Base-by-base conservation (phyloP, 805 yeast genomes). In the Metschnikowia arizonensis region DNA sequence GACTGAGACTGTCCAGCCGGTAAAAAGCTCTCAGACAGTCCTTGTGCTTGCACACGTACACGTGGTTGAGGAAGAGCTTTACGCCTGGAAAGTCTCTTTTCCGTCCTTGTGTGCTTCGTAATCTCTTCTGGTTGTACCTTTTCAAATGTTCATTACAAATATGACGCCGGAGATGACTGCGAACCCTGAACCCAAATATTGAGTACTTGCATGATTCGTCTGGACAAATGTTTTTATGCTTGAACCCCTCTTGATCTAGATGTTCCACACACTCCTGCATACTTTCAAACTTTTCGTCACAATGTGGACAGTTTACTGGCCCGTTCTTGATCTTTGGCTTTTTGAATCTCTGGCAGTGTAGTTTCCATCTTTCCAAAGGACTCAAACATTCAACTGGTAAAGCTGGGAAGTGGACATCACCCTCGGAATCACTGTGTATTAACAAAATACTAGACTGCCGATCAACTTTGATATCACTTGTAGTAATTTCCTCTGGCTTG, bases 1-100 rank as follows among this genome's bases (percentile, higher is more conserved):
- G 44, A 43, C 30, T 44, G 18, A 50, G 37, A 29, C 52, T 44
- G 42, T 54, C 58, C 55, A 50, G 56, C 17, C 58, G 55, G 44
- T 52, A 52, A 23, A 54, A 54, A 3, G 56, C 53, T n/a, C 54
- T 38, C 18, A 33, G 33, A 33, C 58, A 54, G 18, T 34, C 40
- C 12, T 44, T 43, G 35, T 44, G 37, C 25, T 32, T 34, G 41
- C 58, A 54, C 4, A 54, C 52, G 33, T 50, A 54, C n/a, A 54
- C 54, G 23, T 39, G 52, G 28, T 39, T 40, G 37, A 50, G 40
- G 33, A 52, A 48, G 15, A 26, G 33, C 18, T 40, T 44, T 12
- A 46, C 31, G 15, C 31, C 42, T 12, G 45, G 46, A 25, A 17
- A 36, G 19, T 40, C 35, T 15, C 37, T 38, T 12, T 40, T 44